Percentiles rank a stretch among this genome's conserved stretches.
These are phyloP conservation scores for Thielaviopsis euricoi DNA, from an alignment of 2,329 filamentous ascomycete genomes.

Conservation along the genomic window DNA sequence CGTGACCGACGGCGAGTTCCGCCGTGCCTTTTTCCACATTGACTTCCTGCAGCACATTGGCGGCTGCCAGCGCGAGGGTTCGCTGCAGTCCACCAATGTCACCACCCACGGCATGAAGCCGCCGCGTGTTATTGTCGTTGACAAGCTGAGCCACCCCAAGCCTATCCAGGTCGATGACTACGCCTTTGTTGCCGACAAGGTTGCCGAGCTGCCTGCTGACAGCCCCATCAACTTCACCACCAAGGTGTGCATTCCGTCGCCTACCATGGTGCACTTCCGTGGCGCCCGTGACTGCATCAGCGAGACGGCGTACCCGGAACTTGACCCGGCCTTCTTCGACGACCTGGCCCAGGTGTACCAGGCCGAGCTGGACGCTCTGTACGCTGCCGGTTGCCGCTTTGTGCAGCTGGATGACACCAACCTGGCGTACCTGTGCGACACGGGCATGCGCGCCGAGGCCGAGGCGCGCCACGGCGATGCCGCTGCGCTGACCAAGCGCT, in stretches of 20 bases:
- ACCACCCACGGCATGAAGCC: conserved; percentile 22
- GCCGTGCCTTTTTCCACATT: conserved; percentile 31
- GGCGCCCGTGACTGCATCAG: conserved; percentile 36
- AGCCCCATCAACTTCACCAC: conserved; percentile 36
- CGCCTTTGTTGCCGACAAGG: conserved; percentile 21
- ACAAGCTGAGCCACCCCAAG: conserved; percentile 25
- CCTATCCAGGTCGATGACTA: conserved; percentile 29
- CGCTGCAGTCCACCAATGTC: conserved; percentile 23
- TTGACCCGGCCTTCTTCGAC: conserved; percentile 37
- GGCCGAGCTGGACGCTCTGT: conserved; percentile 35
- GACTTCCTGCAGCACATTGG: conserved; percentile 32
- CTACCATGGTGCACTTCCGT: conserved; percentile 47
- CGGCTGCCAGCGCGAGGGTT: conserved; percentile 22
- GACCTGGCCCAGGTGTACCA: conserved; percentile 40
- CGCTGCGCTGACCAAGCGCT: conserved; percentile 44
- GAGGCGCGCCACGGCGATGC: conserved; percentile 10
- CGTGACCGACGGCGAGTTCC: conserved; percentile 55
- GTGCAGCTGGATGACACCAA: conserved; percentile 48
- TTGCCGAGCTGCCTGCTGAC: conserved; percentile 29
- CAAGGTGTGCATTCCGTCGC: conserved; percentile 52
- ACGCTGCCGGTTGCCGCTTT: conserved; percentile 37
- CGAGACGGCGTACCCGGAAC: conserved; percentile 30
- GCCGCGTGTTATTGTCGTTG: conserved; percentile 17
- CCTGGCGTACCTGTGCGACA: conserved; percentile 23
- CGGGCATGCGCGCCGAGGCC: conserved; percentile 9